phyloP scores from a whole-genome alignment of 2,329 filamentous ascomycete species.

The Coniosporium tulheliwenetii region DNA sequence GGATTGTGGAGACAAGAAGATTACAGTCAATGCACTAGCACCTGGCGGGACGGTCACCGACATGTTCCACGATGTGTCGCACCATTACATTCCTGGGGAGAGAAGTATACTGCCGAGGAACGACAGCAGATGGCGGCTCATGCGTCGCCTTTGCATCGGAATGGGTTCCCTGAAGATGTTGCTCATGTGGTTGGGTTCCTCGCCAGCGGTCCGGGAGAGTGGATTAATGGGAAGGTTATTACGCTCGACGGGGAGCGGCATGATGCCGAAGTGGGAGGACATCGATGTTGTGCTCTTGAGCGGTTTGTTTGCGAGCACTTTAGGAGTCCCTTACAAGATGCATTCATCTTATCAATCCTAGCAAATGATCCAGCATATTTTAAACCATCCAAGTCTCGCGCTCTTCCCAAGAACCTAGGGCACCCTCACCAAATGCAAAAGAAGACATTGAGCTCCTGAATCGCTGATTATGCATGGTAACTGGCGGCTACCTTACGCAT shows the following conservation, averaged over 20 bases:
- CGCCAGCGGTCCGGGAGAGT: conserved; percentile 18
- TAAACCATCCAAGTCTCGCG: too few relatives aligned
- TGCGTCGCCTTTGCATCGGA: conserved; percentile 17
- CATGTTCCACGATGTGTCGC: conserved; percentile 20
- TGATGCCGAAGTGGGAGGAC: too few relatives aligned
- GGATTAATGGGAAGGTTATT: conserved; percentile 25
- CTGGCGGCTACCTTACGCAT: too few relatives aligned
- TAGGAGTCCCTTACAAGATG: too few relatives aligned
- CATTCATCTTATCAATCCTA: too few relatives aligned
- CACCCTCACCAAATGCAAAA: too few relatives aligned
- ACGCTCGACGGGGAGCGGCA: conserved; percentile 15
- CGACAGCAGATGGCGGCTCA: conserved; percentile 16
- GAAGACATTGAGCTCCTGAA: too few relatives aligned
- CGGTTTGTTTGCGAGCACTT: too few relatives aligned
- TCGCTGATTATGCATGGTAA: too few relatives aligned
- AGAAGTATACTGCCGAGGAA: conserved; percentile 6
- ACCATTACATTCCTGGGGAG: conserved; percentile 26
- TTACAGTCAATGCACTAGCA: conserved; percentile 21
- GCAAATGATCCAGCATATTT: too few relatives aligned
- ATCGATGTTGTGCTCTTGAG: too few relatives aligned
- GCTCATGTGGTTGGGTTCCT: conserved; percentile 17
- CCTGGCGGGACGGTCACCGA: conserved; percentile 20
- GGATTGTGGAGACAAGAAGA: conserved; percentile 21
- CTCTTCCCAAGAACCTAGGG: too few relatives aligned
- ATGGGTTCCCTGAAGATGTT: conserved; percentile 18